Conservation (phyloP, 805 yeast genomes). For the Maudiozyma bulderi region DNA sequence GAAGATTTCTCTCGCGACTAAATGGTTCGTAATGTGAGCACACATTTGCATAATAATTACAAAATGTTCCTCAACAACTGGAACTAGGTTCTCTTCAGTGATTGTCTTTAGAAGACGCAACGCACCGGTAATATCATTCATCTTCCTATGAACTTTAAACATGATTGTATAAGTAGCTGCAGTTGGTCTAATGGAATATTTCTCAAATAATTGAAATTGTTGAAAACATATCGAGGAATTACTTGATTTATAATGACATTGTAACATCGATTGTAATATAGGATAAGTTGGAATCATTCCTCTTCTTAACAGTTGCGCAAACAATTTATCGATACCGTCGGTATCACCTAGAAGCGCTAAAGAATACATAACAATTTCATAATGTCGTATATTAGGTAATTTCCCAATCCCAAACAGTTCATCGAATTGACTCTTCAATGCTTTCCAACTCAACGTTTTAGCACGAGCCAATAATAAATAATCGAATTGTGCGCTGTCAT, state of each 20-base stretch:
- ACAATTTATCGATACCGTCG: slow-evolving; percentile 41
- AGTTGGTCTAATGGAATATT: slow-evolving; percentile 21
- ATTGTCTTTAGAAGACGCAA: slow-evolving; percentile 23
- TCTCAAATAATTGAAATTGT: slow-evolving; percentile 24
- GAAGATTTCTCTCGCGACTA: slow-evolving; percentile 25
- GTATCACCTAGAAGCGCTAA: slow-evolving; percentile 43
- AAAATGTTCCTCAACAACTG: slow-evolving; percentile 21
- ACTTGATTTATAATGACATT: slow-evolving; percentile 19
- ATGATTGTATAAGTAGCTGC: slow-evolving; percentile 20
- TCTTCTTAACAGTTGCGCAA: slow-evolving; percentile 36
- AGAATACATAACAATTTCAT: slow-evolving; percentile 51
- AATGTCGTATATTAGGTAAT: slow-evolving; percentile 45
- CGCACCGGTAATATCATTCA: slow-evolving; percentile 25
- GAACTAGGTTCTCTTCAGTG: slow-evolving; percentile 12
- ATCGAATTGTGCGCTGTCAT: slow-evolving; percentile 37
- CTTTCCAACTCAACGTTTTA: slow-evolving; percentile 39
- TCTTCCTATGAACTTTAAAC: slow-evolving; percentile 20
- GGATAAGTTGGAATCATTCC: slow-evolving; percentile 37
- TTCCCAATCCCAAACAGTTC: slow-evolving; percentile 44
- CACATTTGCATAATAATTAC: slow-evolving; percentile 20
- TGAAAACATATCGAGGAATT: slow-evolving; percentile 19
- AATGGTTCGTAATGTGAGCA: slow-evolving; percentile 17
- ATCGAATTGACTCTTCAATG: slow-evolving; percentile 49
- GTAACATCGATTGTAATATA: slow-evolving; percentile 22
- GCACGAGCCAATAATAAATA: slow-evolving; percentile 39